Evolutionary conservation across 495 filamentous ascomycete genomes (phyloP), one percentile per base, ranked within the genome.

Genomic region (Aspergillus ellipticus): DNA sequence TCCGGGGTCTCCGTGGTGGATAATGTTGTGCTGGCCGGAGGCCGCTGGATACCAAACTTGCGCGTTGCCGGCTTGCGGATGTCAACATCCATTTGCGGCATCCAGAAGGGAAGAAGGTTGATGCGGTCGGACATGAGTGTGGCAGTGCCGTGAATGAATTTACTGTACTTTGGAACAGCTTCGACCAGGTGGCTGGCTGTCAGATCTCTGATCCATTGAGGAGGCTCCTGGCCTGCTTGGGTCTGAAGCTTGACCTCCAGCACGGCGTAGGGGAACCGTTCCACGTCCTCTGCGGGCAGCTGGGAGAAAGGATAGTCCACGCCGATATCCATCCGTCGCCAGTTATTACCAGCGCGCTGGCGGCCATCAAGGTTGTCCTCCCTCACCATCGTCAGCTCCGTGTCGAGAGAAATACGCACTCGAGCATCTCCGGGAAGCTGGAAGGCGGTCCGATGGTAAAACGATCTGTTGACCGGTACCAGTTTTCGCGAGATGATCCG

Each of bases 181-280:
- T 99, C 94, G 13, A 99, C 94, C 21, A 99, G 81, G 70, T 99
- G 94, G 61, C 89, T 94, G 15, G 90, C 81, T 20, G 89, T 94
- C 41, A 99, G 78, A 60, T 96, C 90, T 10, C 89, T 86, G 54
- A 97, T 93, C 94, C 94, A 99, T 64, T 92, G 85, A 0, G 94
- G 94, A 20, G 95, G 94, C 63, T 96, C 92, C 69, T 97, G 92
- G n/a, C 95, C 94, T 29, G 87, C 85, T 70, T 96, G 92, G 2
- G 95, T 99, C 72, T 97, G 95, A 22, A 99, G 80, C 77, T 99
- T 99, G 49, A 99, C 94, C 68, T 99, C 94, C 31, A 99, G 79
- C 21, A 98, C 85, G 22, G 94, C 94, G 62, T 99, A 99, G 0
- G 94, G 94, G 70, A 99, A 99, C 24, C 90, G 83, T 55, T 92